A percentile compares a stretch with the other conserved stretches of the same genome.
Evolutionary conservation across 805 yeast species (phyloP).

Genomic region (Kregervanrija delftensis): DNA sequence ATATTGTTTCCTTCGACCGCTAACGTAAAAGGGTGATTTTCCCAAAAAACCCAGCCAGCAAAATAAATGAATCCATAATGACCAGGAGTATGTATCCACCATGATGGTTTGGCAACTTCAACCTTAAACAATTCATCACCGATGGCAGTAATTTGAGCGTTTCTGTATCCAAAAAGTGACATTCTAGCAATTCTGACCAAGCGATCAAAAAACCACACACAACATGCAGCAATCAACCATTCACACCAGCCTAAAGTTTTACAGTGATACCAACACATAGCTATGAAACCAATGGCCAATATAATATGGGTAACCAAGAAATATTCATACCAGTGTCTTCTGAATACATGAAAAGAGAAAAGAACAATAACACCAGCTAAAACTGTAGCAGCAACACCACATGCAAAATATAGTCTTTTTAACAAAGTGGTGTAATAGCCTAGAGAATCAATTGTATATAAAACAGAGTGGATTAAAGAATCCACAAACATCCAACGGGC

Average conservation of each 20-base stretch:
- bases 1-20: conserved; percentile 31
- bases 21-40: conserved; percentile 64
- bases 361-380: conserved; percentile 36
- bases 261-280: conserved; percentile 52
- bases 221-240: conserved; percentile 30
- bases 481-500: conserved; percentile 41
- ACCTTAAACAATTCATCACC: conserved; percentile 32
- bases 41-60: conserved; percentile 47
- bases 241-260: conserved; percentile 25
- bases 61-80: conserved; percentile 50
- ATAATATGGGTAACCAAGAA: conserved; percentile 47
- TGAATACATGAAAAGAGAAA: conserved; percentile 42
- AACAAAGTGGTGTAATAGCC: conserved; percentile 5
- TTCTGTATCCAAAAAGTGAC: conserved; percentile 13
- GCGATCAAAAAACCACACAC: conserved; percentile 47
- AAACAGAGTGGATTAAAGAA: conserved; percentile 31
- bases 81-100: conserved; percentile 47
- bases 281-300: conserved; percentile 44
- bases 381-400: conserved; percentile 34
- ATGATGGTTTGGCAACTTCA: conserved; percentile 41
- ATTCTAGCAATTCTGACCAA: conserved; percentile 31
- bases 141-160: conserved; percentile 11
- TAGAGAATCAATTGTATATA: conserved; percentile 17
- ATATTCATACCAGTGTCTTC: conserved; percentile 50
- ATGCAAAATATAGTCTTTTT: conserved; percentile 7